Evolutionary conservation across 768 basidiomycete species (phyloP), one percentile per base, ranked within the genome.

Genomic region (Amanita molliuscula): DNA sequence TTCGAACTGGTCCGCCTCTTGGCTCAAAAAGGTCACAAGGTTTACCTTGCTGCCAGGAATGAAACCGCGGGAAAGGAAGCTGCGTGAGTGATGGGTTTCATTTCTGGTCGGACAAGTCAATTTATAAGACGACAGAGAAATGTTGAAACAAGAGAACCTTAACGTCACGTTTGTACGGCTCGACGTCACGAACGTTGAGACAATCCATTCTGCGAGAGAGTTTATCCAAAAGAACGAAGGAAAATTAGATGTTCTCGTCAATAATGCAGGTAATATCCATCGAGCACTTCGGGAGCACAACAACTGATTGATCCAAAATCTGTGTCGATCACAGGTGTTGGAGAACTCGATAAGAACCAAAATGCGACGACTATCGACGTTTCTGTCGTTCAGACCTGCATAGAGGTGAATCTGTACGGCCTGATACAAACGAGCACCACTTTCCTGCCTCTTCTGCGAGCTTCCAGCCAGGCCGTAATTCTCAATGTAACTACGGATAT

Each of bases 401-500:
- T 71, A 45, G 72, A 74, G 50, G 59, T 71, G 20, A 74, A 76
- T 50, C 62, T 76, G 56, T 70, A 62, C 51, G 72, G 72, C 11
- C 50, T 70, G 37, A 67, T 76, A 37, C 69, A 71, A 52, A 71
- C 69, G 3, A 70, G 68, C 13, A 62, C 61, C n/a, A 59, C 67
- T 0, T 64, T 74, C 57, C 55, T 74, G 23, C 72, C 72, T 2
- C 67, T 74, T 28, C 56, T 76, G 7, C 68, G 67, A 31, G 53
- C 60, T 55, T 43, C 63, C 46, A 11, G 58, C 51, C 60, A 68
- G n/a, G 58, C 63, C 6, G 65, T 68, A 15, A 70, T 75, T 47
- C 50, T 73, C 48, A 69, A 72, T 47, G 71, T 76, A 20, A 59
- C 61, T 25, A 65, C 64, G 11, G 71, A 73, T 58, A 71, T 76